These are phyloP conservation scores for Neurospora sp. DNA, from an alignment of 495 filamentous ascomycete species.

Conservation along the genomic window DNA sequence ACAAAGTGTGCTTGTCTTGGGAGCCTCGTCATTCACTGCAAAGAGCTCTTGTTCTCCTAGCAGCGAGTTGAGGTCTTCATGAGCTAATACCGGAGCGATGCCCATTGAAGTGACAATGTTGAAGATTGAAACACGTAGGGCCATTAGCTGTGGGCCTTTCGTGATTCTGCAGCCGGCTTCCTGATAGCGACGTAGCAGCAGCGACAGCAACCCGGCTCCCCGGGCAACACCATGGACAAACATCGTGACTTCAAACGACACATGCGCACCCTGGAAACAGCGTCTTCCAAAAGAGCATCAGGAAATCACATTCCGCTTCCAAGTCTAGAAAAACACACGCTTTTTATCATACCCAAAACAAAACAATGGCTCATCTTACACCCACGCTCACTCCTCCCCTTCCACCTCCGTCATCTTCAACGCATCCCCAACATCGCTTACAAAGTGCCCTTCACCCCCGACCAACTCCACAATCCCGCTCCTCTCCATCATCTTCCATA, in stretches of 20 bases:
- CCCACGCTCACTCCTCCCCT: constrained; percentile 11
- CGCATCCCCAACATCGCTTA: constrained; percentile 74
- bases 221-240: not conserved
- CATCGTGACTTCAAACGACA: not conserved
- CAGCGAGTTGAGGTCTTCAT: too few relatives aligned
- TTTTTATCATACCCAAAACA: not conserved
- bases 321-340: too few relatives aligned
- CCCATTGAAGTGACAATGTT: too few relatives aligned
- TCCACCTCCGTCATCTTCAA: constrained; percentile 68
- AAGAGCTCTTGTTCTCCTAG: too few relatives aligned
- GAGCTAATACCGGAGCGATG: too few relatives aligned
- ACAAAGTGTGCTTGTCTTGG: too few relatives aligned
- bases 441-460: constrained; percentile 68
- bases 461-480: constrained; percentile 77
- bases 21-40: too few relatives aligned
- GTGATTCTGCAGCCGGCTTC: too few relatives aligned
- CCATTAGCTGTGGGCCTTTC: too few relatives aligned
- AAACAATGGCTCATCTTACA: not conserved
- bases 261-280: not conserved
- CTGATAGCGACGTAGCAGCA: too few relatives aligned
- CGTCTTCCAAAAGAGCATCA: not conserved
- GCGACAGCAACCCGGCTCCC: too few relatives aligned
- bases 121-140: too few relatives aligned
- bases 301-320: not conserved
- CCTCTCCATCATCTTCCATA: constrained; percentile 62